Evolutionary conservation across 192 early-diverging fungal species (phyloP), one percentile per base, ranked within the genome.

Genomic region (Podila clonocystis): DNA sequence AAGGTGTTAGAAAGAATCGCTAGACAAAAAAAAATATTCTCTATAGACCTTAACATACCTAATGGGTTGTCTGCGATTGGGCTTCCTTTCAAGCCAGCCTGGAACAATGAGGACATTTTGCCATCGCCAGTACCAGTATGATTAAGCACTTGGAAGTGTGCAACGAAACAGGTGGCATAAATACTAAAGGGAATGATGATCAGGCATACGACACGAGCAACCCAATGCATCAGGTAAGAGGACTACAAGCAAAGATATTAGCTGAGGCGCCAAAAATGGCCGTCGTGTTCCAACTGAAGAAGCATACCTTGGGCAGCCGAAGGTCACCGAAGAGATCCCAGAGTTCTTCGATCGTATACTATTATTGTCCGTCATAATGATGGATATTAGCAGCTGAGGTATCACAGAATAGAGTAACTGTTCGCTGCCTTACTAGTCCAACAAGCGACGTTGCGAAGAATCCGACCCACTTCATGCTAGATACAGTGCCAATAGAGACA

Each of bases 381-480:
- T 17, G 3, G 13, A 45, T 45, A 45, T 45, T 45, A 45, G 41
- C 12, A 70, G 24, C 24, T 55, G 45, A 52, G 48, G 3, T 8
- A 52, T 45, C 41, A 34, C 3, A 13, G 13, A 6, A 11, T 33
- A 13, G 9, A 24, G 34, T 5, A 3, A 24, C 3, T 8, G 5
- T 30, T 19, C n/a, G 17, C 19, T 26, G 9, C 20, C 50, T 72
- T 50, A 88, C 84, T 62, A 97, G 57, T 5, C 96, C 97, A 52
- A 97, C 94, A 3, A 97, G 82, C 5, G 94, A 95, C 11, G 96
- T 92, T 31, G 89, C 89, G 72, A 99, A 94, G 26, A 97, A 76
- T 0, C 97, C 97, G 31, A 99, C 94, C 97, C 97, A 99, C 83
- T 99, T 99, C 30, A 96, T 91, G 82, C 91, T 87, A 22, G 85